Percentiles rank a stretch among this genome's conserved stretches.
These are phyloP conservation scores for Aspergillus alliaceus DNA, from an alignment of 2,329 filamentous ascomycete genomes.

Conservation along the genomic window DNA sequence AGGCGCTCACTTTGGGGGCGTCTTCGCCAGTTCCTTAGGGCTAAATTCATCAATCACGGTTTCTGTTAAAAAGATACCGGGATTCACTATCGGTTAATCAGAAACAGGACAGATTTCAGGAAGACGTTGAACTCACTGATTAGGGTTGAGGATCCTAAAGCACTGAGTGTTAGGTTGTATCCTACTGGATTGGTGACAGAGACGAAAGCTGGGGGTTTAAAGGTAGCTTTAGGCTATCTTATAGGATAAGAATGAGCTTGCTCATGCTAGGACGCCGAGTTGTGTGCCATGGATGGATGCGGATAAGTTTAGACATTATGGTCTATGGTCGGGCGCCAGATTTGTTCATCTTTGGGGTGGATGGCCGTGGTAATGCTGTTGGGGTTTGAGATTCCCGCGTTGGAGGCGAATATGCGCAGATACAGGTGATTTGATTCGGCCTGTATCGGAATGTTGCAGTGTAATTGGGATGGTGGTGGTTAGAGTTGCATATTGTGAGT, in stretches of 20 bases:
- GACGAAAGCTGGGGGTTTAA: conserved; percentile 4
- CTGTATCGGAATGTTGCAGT: too few species aligned
- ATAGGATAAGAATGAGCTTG: conserved; percentile 23
- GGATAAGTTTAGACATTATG: conserved; percentile 23
- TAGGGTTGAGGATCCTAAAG: neutral
- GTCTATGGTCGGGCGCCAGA: conserved; percentile 20
- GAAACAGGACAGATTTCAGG: conserved; percentile 1
- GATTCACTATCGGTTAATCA: conserved; percentile 3
- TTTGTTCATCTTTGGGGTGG: conserved; percentile 25
- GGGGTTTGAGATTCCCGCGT: conserved; percentile 17
- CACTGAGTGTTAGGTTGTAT: conserved; percentile 6
- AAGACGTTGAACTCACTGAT: neutral
- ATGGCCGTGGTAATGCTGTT: conserved; percentile 18
- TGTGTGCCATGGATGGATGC: conserved; percentile 29
- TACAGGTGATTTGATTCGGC: neutral
- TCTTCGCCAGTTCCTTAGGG: neutral
- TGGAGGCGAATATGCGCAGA: neutral
- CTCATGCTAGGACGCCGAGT: conserved; percentile 24
- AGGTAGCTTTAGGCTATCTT: conserved; percentile 19
- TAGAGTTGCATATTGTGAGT: too few species aligned
- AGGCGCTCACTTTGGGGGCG: neutral
- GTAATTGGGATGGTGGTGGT: too few species aligned
- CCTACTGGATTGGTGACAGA: conserved; percentile 5
- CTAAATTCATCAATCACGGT: neutral
- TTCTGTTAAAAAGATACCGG: neutral